These are phyloP conservation scores for Suillus hirtellus DNA, from an alignment of 768 basidiomycete genomes.

Conservation along the genomic window DNA sequence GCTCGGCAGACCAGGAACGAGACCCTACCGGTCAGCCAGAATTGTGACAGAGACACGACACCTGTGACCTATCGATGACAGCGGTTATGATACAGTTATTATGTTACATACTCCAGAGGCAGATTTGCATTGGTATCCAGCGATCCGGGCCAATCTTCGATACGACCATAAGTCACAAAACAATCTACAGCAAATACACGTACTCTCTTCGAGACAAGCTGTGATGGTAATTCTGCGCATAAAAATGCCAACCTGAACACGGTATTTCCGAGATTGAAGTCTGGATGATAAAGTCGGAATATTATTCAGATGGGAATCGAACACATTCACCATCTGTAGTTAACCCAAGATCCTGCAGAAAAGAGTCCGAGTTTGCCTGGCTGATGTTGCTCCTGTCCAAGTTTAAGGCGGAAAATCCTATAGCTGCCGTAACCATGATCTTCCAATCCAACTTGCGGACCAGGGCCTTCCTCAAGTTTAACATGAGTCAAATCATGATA, in stretches of 20 bases:
- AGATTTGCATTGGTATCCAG: conserved; percentile 64
- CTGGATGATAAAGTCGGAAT: conserved; percentile 24
- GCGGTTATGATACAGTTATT: not conserved
- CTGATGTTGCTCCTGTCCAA: conserved; percentile 53
- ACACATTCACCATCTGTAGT: conserved; percentile 43
- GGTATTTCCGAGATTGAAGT: conserved; percentile 58
- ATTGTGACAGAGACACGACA: conserved; percentile 53
- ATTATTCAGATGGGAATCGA: conserved; percentile 13
- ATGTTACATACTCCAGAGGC: conserved; percentile 43
- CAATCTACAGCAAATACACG: conserved; percentile 14
- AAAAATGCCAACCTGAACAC: conserved; percentile 53
- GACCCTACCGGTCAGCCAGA: conserved; percentile 52
- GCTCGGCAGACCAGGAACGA: conserved; percentile 51
- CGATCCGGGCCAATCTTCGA: conserved; percentile 57
- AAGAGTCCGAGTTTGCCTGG: conserved; percentile 59
- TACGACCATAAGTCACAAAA: conserved; percentile 3
- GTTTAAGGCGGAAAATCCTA: conserved; percentile 59
- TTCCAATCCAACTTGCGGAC: conserved; percentile 62
- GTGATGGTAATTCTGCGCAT: conserved; percentile 60
- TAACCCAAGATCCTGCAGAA: conserved; percentile 55
- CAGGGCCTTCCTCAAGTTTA: conserved; percentile 35
- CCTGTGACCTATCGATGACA: conserved; percentile 18
- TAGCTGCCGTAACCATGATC: conserved; percentile 56
- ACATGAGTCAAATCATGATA: not conserved
- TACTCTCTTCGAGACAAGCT: conserved; percentile 60